Conservation (phyloP, 2,329 filamentous ascomycete genomes). For the Colletotrichum ledebouriae region DNA sequence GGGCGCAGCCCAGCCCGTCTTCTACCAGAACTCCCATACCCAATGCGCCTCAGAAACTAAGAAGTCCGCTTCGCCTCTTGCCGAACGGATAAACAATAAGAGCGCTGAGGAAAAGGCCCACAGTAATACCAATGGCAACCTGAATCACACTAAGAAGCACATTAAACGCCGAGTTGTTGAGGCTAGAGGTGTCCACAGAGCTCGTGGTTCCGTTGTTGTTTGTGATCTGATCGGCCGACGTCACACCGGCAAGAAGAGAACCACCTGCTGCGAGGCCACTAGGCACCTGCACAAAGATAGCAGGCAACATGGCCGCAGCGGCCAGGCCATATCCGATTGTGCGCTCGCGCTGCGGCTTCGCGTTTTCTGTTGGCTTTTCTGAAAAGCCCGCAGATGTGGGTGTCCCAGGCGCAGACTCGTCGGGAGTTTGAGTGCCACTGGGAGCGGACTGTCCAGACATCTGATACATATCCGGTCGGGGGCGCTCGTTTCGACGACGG, state of each 20-base stretch:
- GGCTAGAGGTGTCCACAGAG: constrained; percentile 44
- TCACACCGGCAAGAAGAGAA: constrained; percentile 70
- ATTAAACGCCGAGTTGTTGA: constrained; percentile 63
- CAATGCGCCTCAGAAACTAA: constrained; percentile 51
- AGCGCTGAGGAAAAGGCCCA: constrained; percentile 69
- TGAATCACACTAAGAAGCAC: constrained; percentile 71
- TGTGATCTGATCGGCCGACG: constrained; percentile 68
- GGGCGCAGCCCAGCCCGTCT: too few relatives aligned
- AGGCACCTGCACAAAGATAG: constrained; percentile 81
- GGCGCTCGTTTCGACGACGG: constrained; percentile 42
- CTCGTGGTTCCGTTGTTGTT: constrained; percentile 54
- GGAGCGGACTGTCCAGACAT: constrained; percentile 28
- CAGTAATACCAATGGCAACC: constrained; percentile 73
- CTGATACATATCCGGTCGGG: constrained; percentile 45
- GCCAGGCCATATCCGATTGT: constrained; percentile 80
- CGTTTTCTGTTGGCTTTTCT: constrained; percentile 44
- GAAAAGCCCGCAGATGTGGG: constrained; percentile 11
- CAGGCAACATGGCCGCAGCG: constrained; percentile 86
- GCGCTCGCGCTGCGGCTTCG: constrained; percentile 48
- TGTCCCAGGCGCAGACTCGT: constrained; percentile 33
- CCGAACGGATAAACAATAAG: constrained; percentile 69
- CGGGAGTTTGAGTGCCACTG: constrained; percentile 24
- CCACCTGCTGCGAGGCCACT: constrained; percentile 72
- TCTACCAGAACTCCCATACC: too few relatives aligned
- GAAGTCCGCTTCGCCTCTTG: constrained; percentile 69